Base-by-base conservation (phyloP, 306 rosid species). In the Ceratonia siliqua region DNA sequence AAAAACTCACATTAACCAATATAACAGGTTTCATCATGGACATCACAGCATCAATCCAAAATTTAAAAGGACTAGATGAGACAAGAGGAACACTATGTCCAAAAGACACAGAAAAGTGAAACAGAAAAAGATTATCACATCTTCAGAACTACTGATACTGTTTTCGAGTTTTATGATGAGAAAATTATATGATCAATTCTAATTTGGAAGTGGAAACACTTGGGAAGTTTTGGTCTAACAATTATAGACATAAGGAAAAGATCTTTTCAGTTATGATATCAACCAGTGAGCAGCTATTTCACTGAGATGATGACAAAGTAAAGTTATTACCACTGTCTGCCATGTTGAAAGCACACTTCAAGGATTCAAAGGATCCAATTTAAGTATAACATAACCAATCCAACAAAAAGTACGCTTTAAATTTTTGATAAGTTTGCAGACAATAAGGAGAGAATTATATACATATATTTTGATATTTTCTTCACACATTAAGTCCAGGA, bases 131-230 rank as follows among this genome's bases (percentile, higher is more conserved):
- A 68, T 36, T 5, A 52, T 15, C n/a, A 8, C 43, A 12, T 46
- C 22, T 41, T 66, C 67, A 41, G 22, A 72, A 46, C 52, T 11
- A 24, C 21, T 45, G 69, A 20, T 9, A 55, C 30, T 33, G 24
- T 73, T 46, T 4, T 72, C 42, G 21, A 57, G 32, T 53, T 63
- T 53, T 41, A 72, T 22, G 24, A 4, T 42, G 21, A 13, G 65
- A 56, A 48, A 66, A 63, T 22, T 43, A 49, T 28, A 61, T 69
- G 41, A 42, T 41, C 45, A 10, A 21, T 41, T 64, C 72, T 45
- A 57, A 57, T 53, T 48, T 36, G 17, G 27, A 61, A 48, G 56
- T 25, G 27, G 22, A 78, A 61, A 59, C 14, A 33, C 69, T 56
- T 14, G 39, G 33, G 62, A 27, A 45, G 22, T 76, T 66, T 41